Evolutionary conservation across 1,284 basidiomycete species (phyloP).

Genomic region (Kwoniella shivajii): DNA sequence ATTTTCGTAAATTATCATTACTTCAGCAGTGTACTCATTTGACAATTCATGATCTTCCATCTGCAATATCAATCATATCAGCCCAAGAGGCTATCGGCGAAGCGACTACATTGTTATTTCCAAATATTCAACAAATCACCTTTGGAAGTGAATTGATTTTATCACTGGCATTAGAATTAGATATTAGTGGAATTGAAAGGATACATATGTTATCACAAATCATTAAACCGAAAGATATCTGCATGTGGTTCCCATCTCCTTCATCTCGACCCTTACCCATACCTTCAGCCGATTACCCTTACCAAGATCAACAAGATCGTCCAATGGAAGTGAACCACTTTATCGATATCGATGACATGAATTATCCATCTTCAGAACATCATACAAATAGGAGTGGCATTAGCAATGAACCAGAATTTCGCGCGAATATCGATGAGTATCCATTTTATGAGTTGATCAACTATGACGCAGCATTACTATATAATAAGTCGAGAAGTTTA

Average conservation of each 20-base stretch:
- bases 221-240: not conserved
- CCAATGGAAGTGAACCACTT: not conserved
- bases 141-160: not conserved
- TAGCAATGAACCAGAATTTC: not conserved
- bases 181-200: not conserved
- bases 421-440: not conserved
- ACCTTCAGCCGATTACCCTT: not conserved
- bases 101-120: not conserved
- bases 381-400: not conserved
- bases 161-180: not conserved
- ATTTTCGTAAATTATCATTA: not conserved
- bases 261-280: not conserved
- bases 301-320: not conserved
- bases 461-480: too few species aligned
- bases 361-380: not conserved
- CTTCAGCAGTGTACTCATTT: not conserved
- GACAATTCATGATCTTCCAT: slow-evolving; percentile 1
- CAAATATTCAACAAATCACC: not conserved
- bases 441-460: not conserved
- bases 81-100: not conserved
- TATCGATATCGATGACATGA: not conserved
- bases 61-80: not conserved
- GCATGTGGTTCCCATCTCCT: not conserved
- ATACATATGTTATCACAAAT: not conserved
- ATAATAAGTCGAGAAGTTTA: not conserved